Evolutionary conservation across 257 asterid genomes (phyloP), one percentile per base, ranked within the genome.

Genomic region (Gardenia jasminoides): DNA sequence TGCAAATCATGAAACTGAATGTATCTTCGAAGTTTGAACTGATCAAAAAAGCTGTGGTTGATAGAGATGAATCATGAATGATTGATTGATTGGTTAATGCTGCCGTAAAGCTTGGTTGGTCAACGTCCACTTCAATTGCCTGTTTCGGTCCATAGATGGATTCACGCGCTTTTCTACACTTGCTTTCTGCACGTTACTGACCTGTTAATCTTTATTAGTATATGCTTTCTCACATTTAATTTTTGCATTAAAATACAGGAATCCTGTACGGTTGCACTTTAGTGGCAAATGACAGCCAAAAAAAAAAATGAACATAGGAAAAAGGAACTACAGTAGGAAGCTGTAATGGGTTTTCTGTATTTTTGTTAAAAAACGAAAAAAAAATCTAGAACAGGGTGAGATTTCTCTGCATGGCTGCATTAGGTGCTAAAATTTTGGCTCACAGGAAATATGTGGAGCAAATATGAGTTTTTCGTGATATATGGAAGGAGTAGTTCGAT

Each of bases 51-150:
- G 61, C 16, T 76, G 68, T 26, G 66, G 26, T 67, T 52, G 39
- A 73, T 24, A 30, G 10, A 16, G 43, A 54, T 75, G 46, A 41
- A 43, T 75, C n/a, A n/a, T n/a, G n/a, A n/a, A n/a, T n/a, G n/a
- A n/a, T n/a, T n/a, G 84, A 46, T 59, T 64, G 69, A 26, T 70
- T 54, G 67, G 64, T 79, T 52, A n/a, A 48, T 46, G 69, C 19
- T 46, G 31, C 58, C 39, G 33, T 26, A 19, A 52, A n/a, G 4
- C 59, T 17, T 72, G 41, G 69, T 54, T 50, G 81, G 79, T 82
- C 79, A 78, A 73, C 68, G 50, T 72, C 68, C 72, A 50, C 5
- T 47, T 47, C 75, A 70, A 8, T n/a, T 43, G 39, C 67, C 22
- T 44, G 36, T 54, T 36, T 47, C 26, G 16, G 64, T 46, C 26